Evolutionary conservation across 164 flowering plant species (phyloP).

Genomic region (Dillenia suffruticosa): DNA sequence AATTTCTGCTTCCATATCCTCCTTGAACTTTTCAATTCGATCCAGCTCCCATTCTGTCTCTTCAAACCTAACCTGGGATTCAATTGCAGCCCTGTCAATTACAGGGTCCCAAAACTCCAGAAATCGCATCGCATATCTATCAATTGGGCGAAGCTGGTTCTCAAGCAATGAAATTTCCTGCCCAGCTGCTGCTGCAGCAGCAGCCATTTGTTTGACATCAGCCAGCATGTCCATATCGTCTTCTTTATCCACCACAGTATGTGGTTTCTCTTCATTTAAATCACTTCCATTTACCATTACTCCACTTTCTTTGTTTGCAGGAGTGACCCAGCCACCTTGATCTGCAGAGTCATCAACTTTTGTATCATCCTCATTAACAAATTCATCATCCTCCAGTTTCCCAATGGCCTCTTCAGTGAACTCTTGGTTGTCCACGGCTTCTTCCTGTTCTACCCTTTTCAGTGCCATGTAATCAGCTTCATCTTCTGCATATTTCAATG

Average conservation of each 20-base stretch:
- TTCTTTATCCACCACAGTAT: slow-evolving; percentile 44
- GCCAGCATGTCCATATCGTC: slow-evolving; percentile 91
- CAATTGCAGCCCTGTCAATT: slow-evolving; percentile 65
- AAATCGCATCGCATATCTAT: slow-evolving; percentile 88
- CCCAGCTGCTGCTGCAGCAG: slow-evolving; percentile 94
- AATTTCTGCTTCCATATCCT: slow-evolving; percentile 96
- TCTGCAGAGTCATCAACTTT: slow-evolving; percentile 65
- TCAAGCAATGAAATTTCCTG: slow-evolving; percentile 80
- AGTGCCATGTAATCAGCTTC: slow-evolving; percentile 99
- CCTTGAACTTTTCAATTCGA: slow-evolving; percentile 88
- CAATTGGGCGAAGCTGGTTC: slow-evolving; percentile 89
- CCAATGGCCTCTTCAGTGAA: slow-evolving; percentile 85
- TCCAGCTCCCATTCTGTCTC: slow-evolving; percentile 97
- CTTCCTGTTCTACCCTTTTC: slow-evolving; percentile 93
- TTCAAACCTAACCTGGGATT: slow-evolving; percentile 57
- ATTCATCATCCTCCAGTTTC: slow-evolving; percentile 87
- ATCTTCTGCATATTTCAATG: slow-evolving; percentile 88
- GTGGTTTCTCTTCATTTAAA: slow-evolving; percentile 49
- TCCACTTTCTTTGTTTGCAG: slow-evolving; percentile 27
- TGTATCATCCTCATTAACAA: slow-evolving; percentile 68
- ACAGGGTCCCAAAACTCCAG: slow-evolving; percentile 94
- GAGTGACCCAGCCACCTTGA: slow-evolving; percentile 23
- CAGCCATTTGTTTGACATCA: slow-evolving; percentile 96
- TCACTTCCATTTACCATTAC: slow-evolving; percentile 22
- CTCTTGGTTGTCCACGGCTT: slow-evolving; percentile 97